Base-by-base conservation (phyloP, 345 rosid genomes). In the Eucalyptus marginata region DNA sequence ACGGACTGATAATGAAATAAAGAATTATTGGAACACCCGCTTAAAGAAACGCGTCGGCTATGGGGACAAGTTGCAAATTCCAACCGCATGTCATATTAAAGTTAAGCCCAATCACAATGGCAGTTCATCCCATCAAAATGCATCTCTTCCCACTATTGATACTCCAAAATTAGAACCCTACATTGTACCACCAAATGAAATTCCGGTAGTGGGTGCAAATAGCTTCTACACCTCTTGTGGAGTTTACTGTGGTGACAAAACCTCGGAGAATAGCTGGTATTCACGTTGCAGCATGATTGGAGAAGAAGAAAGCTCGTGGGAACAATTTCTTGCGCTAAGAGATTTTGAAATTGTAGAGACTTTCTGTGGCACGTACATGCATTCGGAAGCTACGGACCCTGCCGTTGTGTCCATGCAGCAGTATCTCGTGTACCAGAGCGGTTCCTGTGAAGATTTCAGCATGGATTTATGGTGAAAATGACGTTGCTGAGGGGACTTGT, bases 21-120 rank as follows among this genome's bases (percentile, higher is more conserved):
- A 89, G 76, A 89, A 89, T 31, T 89, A 64, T 31, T 89, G 90
- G 90, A 89, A 90, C 86, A 86, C 88, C n/a, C 88, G 68, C 47
- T 51, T 86, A 66, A 88, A 85, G 49, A 89, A 71, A 22, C 58
- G 43, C 31, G 7, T 84, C 33, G 17, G 46, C 16, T 40, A 43
- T 9, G 86, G 81, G 14, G 7, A 64, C 20, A 64, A 64, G 36
- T n/a, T 64, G 76, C 76, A 64, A 64, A 64, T 64, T 64, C 36
- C 76, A 64, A n/a, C 76, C 18, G 76, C 76, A 7, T n/a, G 76
- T n/a, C 33, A 14, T n/a, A n/a, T 64, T n/a, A 64, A 64, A 64
- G 76, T 64, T n/a, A 64, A 13, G 76, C 76, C 76, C 33, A 3
- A 59, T 59, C 16, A 13, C 15, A 27, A 27, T 59, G 66, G 6